Conservation (phyloP, 306 rosid species). For the Astragalus membranaceus region DNA sequence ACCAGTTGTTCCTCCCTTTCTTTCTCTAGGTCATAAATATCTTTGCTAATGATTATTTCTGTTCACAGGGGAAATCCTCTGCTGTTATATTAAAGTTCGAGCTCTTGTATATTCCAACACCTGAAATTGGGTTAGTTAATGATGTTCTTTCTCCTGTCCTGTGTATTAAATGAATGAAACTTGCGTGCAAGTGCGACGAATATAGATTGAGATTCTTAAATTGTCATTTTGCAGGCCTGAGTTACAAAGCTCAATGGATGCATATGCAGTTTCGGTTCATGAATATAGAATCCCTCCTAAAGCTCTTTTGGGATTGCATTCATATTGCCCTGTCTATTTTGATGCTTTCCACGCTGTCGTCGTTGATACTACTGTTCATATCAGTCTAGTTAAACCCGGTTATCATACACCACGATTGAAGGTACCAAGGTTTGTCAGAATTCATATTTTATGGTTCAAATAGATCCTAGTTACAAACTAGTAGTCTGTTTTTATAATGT, state of each 20-base stretch:
- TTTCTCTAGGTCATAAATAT: too few relatives aligned
- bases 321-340: constrained; percentile 81
- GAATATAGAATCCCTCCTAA: constrained; percentile 83
- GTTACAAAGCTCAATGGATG: constrained; percentile 45
- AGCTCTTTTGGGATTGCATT: constrained; percentile 80
- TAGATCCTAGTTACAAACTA: constrained; percentile 3
- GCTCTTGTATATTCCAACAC: constrained; percentile 62
- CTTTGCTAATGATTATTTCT: constrained; percentile 10
- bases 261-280: constrained; percentile 61
- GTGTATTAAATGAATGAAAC: background rate
- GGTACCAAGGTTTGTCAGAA: constrained; percentile 65
- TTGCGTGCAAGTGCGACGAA: background rate
- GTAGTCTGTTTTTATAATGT: constrained; percentile 2
- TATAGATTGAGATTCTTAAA: constrained; percentile 14
- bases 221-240: constrained; percentile 44
- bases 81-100: constrained; percentile 82
- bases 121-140: constrained; percentile 52
- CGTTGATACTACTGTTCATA: constrained; percentile 71
- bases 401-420: constrained; percentile 35
- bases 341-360: constrained; percentile 77
- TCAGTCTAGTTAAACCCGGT: constrained; percentile 56
- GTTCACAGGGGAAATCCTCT: constrained; percentile 54
- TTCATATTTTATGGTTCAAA: constrained; percentile 19
- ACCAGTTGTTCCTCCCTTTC: background rate
- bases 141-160: background rate